Evolutionary conservation across 2,329 filamentous ascomycete species (phyloP).

Genomic region (Elsinoe australis): DNA sequence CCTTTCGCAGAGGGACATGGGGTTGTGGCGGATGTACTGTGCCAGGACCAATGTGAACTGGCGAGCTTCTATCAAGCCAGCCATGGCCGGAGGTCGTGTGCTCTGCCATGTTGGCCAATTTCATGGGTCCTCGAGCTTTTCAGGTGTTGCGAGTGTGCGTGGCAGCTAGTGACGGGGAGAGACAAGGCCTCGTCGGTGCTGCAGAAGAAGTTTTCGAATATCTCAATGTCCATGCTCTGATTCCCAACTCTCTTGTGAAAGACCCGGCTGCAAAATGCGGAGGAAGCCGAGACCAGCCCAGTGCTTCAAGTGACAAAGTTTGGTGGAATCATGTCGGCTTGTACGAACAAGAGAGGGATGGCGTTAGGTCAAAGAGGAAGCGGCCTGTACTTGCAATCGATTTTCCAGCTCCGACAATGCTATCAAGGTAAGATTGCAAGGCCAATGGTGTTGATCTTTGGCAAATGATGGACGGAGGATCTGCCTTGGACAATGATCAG

Average conservation of each 20-base stretch:
- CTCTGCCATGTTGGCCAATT: conserved; percentile 1
- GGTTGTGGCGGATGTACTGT: conserved; percentile 31
- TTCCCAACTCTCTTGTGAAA: background rate
- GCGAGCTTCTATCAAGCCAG: conserved; percentile 17
- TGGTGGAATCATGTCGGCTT: background rate
- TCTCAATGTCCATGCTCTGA: conserved; percentile 4
- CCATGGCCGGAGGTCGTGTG: background rate
- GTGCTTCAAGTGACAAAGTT: background rate
- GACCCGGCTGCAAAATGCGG: background rate
- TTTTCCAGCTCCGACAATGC: background rate
- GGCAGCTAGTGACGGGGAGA: background rate
- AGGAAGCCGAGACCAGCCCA: background rate
- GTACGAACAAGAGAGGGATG: background rate
- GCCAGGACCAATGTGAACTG: conserved; percentile 6
- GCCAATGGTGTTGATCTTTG: background rate
- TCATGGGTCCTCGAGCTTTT: background rate
- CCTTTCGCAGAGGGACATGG: conserved; percentile 36
- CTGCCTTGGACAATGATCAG: background rate
- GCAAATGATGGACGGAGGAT: conserved; percentile 1
- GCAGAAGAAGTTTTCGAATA: background rate
- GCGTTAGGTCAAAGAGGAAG: background rate
- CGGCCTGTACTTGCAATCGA: background rate
- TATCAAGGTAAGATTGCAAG: conserved; percentile 2
- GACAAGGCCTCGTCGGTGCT: background rate
- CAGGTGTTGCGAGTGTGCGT: background rate